Conservation (phyloP, 129 eudicot genomes). For the Saposhnikovia divaricata region DNA sequence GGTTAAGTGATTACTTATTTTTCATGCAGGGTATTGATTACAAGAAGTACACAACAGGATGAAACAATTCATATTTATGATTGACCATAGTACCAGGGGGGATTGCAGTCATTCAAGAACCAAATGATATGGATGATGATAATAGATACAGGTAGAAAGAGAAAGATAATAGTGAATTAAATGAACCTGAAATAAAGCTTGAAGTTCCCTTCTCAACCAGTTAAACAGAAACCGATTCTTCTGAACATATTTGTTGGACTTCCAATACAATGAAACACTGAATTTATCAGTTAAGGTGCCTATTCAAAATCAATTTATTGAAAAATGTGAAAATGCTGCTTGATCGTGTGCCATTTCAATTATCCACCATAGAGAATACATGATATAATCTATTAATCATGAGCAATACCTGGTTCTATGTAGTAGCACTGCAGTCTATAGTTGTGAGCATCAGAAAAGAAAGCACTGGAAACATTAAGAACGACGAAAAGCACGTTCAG, state of each 20-base stretch:
- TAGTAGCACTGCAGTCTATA: constrained; percentile 77
- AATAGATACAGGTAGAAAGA: neutral
- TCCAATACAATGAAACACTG: constrained; percentile 56
- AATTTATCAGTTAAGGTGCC: constrained; percentile 35
- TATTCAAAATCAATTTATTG: constrained; percentile 7
- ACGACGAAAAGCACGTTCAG: neutral
- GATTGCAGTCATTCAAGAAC: neutral
- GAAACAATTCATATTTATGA: neutral
- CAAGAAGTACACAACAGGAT: neutral
- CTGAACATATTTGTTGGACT: constrained; percentile 61
- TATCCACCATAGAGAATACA: neutral
- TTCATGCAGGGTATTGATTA: neutral
- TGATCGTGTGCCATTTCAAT: neutral
- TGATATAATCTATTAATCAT: neutral
- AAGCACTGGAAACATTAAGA: constrained; percentile 34
- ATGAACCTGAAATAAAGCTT: constrained; percentile 71
- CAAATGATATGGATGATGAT: neutral
- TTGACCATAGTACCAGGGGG: neutral
- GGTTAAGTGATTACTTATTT: neutral
- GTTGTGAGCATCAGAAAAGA: constrained; percentile 72
- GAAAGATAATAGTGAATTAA: neutral
- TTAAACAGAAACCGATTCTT: constrained; percentile 52
- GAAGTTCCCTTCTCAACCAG: constrained; percentile 82
- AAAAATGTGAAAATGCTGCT: neutral
- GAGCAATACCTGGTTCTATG: constrained; percentile 45